Conservation (phyloP, 352 stramenopile species). For the Globisporangium rhizosaccharum region DNA sequence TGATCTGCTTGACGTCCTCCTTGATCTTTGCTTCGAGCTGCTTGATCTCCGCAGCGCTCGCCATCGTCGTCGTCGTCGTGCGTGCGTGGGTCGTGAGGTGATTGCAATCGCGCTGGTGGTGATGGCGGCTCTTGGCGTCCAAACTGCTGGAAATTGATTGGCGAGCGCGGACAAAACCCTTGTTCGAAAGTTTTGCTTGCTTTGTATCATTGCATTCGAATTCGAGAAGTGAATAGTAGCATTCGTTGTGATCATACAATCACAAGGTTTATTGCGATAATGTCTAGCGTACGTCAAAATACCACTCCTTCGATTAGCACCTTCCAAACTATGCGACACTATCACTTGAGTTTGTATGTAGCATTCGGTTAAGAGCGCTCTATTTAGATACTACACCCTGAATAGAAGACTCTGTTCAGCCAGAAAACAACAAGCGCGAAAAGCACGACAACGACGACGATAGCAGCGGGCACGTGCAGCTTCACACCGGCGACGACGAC, state of each 20-base stretch:
- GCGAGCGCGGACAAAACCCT: neutral
- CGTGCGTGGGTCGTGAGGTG: neutral
- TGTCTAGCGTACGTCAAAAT: neutral
- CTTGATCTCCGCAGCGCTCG: constrained; percentile 68
- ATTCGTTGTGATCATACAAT: neutral
- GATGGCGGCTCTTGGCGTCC: constrained; percentile 14
- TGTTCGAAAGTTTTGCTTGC: too few relatives aligned
- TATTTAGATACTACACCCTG: neutral
- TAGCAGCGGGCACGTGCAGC: too few relatives aligned
- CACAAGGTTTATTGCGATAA: neutral
- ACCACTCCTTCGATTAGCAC: too few relatives aligned
- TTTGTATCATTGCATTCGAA: too few relatives aligned
- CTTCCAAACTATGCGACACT: too few relatives aligned
- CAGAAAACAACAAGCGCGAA: neutral
- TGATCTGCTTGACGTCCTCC: constrained; percentile 82
- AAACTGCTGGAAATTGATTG: constrained; percentile 16
- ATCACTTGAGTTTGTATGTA: neutral
- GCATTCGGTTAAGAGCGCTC: neutral
- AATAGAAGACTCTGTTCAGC: neutral
- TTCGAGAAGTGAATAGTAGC: too few relatives aligned
- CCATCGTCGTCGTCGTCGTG: constrained; percentile 25
- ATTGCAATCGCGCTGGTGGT: neutral
- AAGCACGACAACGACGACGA: neutral
- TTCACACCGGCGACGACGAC: neutral
- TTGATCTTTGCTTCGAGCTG: constrained; percentile 85